Evolutionary conservation across 2,329 filamentous ascomycete genomes (phyloP).

Genomic region (Trichoderma semiorbis): DNA sequence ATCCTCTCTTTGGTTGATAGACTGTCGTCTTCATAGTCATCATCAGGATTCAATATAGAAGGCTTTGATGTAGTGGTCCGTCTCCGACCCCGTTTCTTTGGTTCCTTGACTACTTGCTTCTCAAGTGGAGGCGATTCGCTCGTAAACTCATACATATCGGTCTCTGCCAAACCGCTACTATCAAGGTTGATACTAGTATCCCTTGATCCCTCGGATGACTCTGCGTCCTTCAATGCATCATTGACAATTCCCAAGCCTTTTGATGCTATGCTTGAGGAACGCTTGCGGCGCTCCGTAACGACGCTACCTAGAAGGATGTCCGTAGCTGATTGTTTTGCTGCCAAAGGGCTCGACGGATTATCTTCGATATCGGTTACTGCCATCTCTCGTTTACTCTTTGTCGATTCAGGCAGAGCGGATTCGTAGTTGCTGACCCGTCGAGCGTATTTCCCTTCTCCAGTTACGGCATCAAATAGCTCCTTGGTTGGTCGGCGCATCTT

Average conservation of each 20-base stretch:
- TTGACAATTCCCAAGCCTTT: constrained; percentile 17
- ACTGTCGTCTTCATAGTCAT: constrained; percentile 38
- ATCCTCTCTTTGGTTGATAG: constrained; percentile 28
- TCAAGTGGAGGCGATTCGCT: constrained; percentile 43
- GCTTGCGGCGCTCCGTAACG: constrained; percentile 40
- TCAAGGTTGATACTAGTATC: constrained; percentile 22
- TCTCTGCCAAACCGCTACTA: constrained; percentile 28
- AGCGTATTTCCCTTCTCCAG: constrained; percentile 56
- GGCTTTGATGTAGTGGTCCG: constrained; percentile 36
- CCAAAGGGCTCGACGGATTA: constrained; percentile 40
- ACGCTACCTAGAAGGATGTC: constrained; percentile 33
- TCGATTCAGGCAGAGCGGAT: constrained; percentile 25
- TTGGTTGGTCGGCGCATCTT: constrained; percentile 83
- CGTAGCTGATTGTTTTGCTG: constrained; percentile 35
- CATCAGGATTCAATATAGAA: constrained; percentile 38
- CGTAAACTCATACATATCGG: constrained; percentile 55
- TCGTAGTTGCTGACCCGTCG: constrained; percentile 40
- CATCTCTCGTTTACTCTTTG: constrained; percentile 35
- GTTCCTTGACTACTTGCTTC: constrained; percentile 28
- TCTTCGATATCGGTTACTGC: constrained; percentile 27
- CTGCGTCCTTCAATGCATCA: constrained; percentile 18
- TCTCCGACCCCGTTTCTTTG: constrained; percentile 30
- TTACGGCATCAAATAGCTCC: constrained; percentile 70
- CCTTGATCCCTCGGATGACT: constrained; percentile 5
- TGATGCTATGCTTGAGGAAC: constrained; percentile 32